Evolutionary conservation across 1,139 yeast species (phyloP), one percentile per base, ranked within the genome.

Genomic region (Torulaspora globosa): DNA sequence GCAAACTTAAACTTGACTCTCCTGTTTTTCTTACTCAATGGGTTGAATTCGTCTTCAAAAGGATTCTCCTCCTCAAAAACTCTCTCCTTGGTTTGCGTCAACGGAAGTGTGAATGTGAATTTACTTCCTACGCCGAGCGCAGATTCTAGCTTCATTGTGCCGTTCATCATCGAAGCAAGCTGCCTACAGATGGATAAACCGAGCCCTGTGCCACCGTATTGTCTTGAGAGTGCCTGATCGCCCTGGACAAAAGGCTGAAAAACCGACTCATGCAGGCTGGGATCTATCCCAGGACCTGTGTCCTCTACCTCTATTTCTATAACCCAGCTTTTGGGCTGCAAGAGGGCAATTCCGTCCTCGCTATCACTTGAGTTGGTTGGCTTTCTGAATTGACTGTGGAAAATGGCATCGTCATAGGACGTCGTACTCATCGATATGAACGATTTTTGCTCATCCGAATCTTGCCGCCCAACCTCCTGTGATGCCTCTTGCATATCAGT

Each of bases 201-300:
- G 44, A 92, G 72, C 7, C 98, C 98, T 0, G 97, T 89, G 55
- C 98, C 98, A 47, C 97, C 96, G 62, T 86, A 85, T 45, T 90
- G 86, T 63, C 96, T 74, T 2, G 95, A 84, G 31, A 90, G 73
- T 0, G 97, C 89, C 66, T 90, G 97, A 60, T 92, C 97, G 36
- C 97, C 97, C 68, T 90, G 98, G 27, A 88, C 88, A 70, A 92
- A 92, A 2, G 97, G 97, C 62, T 92, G 97, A 68, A 92, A 92
- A 1, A 92, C 92, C 54, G 84, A 82, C 39, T 83, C 84, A 58
- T 87, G 94, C 46, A 86, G 70, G 1, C 81, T 78, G 14, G 84
- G 82, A 39, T 84, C 89, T 43, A 92, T 88, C 50, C 97, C 98
- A 0, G 96, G 88, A 4, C 98, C 98, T 0, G 94, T 84, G 65